These are phyloP conservation scores for Diutina rugosa DNA, from an alignment of 1,139 yeast genomes.

Conservation along the genomic window DNA sequence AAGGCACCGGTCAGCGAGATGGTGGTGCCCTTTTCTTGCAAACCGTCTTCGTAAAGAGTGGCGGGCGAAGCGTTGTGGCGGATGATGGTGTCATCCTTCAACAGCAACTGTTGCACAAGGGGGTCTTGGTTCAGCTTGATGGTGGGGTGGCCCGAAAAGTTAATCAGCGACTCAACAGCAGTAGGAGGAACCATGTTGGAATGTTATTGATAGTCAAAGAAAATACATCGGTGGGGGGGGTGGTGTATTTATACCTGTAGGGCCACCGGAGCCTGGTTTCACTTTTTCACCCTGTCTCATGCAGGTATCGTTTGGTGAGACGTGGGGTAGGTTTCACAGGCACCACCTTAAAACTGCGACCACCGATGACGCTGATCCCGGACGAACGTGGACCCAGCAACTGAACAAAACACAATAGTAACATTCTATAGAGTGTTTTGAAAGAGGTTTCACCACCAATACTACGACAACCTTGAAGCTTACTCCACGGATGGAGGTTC, in stretches of 20 bases:
- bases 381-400: not conserved
- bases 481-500: not conserved
- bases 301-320: not conserved
- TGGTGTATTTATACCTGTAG: not conserved
- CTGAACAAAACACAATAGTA: not conserved
- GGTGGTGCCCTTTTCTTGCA: conserved; percentile 82
- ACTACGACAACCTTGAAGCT: not conserved
- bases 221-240: not conserved
- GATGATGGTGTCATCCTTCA: conserved; percentile 36
- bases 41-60: conserved; percentile 87
- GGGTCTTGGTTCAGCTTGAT: conserved; percentile 32
- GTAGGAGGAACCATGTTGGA: conserved; percentile 31
- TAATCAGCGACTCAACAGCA: conserved; percentile 34
- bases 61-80: conserved; percentile 93
- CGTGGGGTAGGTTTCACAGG: no score
- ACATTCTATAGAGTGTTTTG: no score
- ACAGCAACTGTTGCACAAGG: conserved; percentile 28
- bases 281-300: not conserved
- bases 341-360: no score
- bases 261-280: not conserved
- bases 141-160: conserved; percentile 30
- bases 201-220: not conserved
- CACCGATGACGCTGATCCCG: not conserved
- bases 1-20: conserved; percentile 91
- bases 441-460: no score